Evolutionary conservation across 257 asterid genomes (phyloP).

Genomic region (Solanum arcanum): DNA sequence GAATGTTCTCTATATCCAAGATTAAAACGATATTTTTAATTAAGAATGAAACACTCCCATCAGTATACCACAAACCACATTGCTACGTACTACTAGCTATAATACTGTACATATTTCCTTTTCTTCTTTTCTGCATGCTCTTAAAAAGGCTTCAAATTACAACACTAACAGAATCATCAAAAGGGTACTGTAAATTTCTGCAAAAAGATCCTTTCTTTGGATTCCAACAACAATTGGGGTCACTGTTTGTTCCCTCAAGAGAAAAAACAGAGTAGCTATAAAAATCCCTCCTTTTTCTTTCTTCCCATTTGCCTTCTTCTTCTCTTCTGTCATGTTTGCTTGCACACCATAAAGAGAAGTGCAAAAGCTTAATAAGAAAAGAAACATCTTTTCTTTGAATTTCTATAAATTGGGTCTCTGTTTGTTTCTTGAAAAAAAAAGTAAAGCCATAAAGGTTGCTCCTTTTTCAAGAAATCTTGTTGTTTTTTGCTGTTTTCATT

Average conservation of each 20-base stretch:
- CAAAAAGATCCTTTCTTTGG: background rate
- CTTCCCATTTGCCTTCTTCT: background rate
- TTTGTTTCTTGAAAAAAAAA: background rate
- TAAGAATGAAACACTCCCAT: fast-evolving
- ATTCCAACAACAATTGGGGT: background rate
- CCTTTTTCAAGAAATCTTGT: background rate
- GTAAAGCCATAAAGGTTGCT: background rate
- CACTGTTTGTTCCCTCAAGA: background rate
- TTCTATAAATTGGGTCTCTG: background rate
- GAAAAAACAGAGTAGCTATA: background rate
- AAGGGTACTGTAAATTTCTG: background rate
- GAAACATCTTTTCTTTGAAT: background rate
- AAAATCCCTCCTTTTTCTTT: background rate
- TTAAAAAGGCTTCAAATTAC: background rate
- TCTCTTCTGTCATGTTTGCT: background rate
- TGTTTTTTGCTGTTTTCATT: background rate
- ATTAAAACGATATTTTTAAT: fast-evolving
- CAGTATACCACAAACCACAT: too few relatives aligned
- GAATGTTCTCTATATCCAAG: fast-evolving
- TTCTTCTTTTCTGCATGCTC: background rate
- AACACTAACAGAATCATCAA: background rate
- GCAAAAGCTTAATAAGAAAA: background rate
- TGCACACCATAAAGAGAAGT: background rate
- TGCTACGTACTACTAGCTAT: background rate
- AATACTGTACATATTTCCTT: background rate